A percentile compares a stretch with the other conserved stretches of the same genome.
phyloP scores from a whole-genome alignment of 257 asterid species.

The Solanum chiquidenum region DNA sequence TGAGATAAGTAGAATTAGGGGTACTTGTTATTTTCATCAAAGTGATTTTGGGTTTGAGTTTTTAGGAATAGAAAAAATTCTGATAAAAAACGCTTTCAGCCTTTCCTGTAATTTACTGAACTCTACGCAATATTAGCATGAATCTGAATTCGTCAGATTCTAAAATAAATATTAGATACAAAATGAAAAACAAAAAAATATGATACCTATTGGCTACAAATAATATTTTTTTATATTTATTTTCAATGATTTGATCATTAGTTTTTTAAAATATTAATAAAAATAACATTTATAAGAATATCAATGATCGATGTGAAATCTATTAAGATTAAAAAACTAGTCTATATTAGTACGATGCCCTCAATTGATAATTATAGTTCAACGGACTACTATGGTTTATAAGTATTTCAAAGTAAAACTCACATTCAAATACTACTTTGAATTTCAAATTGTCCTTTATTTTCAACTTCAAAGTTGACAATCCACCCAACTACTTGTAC shows the following conservation, averaged over 20 bases:
- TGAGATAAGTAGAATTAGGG: not conserved
- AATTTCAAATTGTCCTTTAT: not conserved
- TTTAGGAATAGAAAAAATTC: not conserved
- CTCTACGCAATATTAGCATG: not conserved
- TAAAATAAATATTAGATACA: not conserved
- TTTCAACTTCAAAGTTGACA: not conserved
- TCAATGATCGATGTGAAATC: not conserved
- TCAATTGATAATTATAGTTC: not conserved
- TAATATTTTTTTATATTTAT: not conserved
- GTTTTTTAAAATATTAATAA: not conserved
- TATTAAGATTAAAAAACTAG: too few species aligned
- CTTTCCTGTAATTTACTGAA: not conserved
- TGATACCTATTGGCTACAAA: not conserved
- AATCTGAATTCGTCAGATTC: not conserved
- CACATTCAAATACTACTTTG: not conserved
- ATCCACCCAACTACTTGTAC: not conserved
- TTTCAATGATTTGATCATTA: not conserved
- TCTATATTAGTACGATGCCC: not conserved
- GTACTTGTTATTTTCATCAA: not conserved
- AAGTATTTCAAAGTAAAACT: not conserved
- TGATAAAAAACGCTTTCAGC: accelerated
- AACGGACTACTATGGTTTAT: not conserved
- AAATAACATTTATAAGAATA: not conserved
- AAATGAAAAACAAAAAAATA: not conserved
- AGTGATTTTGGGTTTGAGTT: not conserved